Conservation (phyloP, 768 basidiomycete species). For the Rossbeevera mucosa region DNA sequence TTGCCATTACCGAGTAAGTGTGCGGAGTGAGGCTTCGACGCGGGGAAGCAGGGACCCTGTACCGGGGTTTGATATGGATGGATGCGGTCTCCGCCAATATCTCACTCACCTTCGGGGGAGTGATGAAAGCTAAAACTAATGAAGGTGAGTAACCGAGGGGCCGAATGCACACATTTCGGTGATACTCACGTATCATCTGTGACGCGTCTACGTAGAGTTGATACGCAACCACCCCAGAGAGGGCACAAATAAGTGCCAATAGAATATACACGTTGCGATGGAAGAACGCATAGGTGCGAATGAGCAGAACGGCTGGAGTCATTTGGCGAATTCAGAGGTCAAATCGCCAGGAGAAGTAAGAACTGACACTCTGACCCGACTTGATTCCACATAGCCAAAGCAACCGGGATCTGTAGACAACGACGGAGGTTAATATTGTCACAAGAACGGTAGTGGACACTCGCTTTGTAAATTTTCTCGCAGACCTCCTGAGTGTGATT, state of each 20-base stretch:
- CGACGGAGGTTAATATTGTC: background rate
- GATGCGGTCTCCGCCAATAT: background rate
- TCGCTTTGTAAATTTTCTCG: slow-evolving; percentile 65
- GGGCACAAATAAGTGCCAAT: slow-evolving; percentile 55
- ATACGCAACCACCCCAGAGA: slow-evolving; percentile 73
- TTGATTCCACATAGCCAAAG: slow-evolving; percentile 85
- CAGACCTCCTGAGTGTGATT: slow-evolving; percentile 64
- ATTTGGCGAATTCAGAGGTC: slow-evolving; percentile 8
- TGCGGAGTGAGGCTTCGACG: slow-evolving; percentile 78
- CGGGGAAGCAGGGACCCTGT: slow-evolving; percentile 71
- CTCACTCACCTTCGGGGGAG: slow-evolving; percentile 52
- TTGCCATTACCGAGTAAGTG: slow-evolving; percentile 63
- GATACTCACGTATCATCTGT: slow-evolving; percentile 64
- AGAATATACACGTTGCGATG: slow-evolving; percentile 70
- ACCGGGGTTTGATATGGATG: slow-evolving; percentile 28
- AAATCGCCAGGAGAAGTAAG: background rate
- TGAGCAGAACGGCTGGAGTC: slow-evolving; percentile 63
- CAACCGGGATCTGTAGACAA: slow-evolving; percentile 61
- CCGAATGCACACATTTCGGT: background rate
- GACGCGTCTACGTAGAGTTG: slow-evolving; percentile 77
- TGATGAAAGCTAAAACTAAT: slow-evolving; percentile 61
- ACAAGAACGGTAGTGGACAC: slow-evolving; percentile 3
- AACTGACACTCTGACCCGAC: slow-evolving; percentile 70
- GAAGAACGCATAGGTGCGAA: slow-evolving; percentile 84
- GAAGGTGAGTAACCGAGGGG: slow-evolving; percentile 9